These are phyloP conservation scores for Chrysochromulina tobinii DNA, from an alignment of 78 protist genomes.

Conservation along the genomic window DNA sequence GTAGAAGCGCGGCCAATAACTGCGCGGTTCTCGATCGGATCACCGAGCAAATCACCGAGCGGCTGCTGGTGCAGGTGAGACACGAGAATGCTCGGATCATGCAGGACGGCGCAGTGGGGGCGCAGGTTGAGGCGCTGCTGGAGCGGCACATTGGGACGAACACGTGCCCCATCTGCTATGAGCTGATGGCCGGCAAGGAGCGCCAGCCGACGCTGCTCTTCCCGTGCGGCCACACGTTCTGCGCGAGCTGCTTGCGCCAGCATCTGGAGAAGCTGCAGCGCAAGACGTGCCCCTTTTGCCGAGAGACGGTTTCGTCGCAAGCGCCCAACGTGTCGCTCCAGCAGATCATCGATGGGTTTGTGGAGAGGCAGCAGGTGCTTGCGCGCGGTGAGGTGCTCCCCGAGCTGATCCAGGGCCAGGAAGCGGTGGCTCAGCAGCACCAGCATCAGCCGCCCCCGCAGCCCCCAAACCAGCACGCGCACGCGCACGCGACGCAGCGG, in stretches of 20 bases:
- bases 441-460: background rate
- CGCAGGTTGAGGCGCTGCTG: background rate
- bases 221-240: slow-evolving; percentile 40
- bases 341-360: background rate
- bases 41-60: no score
- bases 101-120: no score
- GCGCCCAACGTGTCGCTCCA: slow-evolving; percentile 10
- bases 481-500: background rate
- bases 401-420: background rate
- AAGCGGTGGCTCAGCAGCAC: background rate
- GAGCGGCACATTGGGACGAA: background rate
- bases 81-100: no score
- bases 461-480: background rate
- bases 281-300: slow-evolving; percentile 39
- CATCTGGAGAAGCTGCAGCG: slow-evolving; percentile 28
- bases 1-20: no score
- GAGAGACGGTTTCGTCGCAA: background rate
- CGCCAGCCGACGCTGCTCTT: slow-evolving; percentile 10
- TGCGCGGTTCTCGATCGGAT: no score
- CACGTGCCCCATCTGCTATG: slow-evolving; percentile 38
- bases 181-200: slow-evolving; percentile 4
- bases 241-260: background rate
- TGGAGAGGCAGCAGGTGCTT: background rate
- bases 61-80: no score
- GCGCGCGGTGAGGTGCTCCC: background rate